phyloP scores from a whole-genome alignment of 106 monocot species.

The Dendrobium officinale region DNA sequence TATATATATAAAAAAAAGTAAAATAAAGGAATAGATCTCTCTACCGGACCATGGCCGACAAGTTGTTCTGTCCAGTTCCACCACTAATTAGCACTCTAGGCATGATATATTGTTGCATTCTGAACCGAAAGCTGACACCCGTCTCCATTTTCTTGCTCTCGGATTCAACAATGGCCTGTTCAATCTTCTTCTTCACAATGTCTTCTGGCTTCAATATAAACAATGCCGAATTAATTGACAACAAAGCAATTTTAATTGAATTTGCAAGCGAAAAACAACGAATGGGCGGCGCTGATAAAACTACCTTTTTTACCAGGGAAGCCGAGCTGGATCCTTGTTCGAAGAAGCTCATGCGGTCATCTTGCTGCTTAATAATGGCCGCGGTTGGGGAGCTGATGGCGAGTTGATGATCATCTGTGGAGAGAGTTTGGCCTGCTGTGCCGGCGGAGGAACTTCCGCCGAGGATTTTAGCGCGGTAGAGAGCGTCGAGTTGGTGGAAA shows the following conservation, averaged over 20 bases:
- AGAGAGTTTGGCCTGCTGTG: background rate
- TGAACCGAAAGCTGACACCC: slow-evolving; percentile 28
- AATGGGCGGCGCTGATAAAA: background rate
- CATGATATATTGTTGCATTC: slow-evolving; percentile 37
- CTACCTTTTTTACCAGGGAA: background rate
- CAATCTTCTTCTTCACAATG: slow-evolving; percentile 39
- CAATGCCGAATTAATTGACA: background rate
- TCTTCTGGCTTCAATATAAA: slow-evolving; percentile 53
- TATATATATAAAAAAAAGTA: background rate
- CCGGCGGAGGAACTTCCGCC: background rate
- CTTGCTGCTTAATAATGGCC: background rate
- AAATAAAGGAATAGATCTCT: background rate
- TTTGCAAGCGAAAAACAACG: background rate
- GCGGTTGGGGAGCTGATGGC: background rate
- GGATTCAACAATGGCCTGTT: slow-evolving; percentile 10
- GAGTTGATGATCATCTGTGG: background rate
- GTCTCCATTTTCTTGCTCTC: slow-evolving; percentile 24
- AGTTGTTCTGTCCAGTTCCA: slow-evolving; percentile 15
- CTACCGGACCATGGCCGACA: slow-evolving; percentile 41
- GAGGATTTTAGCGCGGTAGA: slow-evolving; percentile 42
- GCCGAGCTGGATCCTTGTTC: slow-evolving; percentile 7
- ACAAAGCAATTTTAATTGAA: background rate
- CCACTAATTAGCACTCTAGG: slow-evolving; percentile 1
- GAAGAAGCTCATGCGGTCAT: slow-evolving; percentile 8
- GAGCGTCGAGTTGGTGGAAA: slow-evolving; percentile 77